These are phyloP conservation scores for Guadua angustifolia DNA, from an alignment of 176 grass and related monocot species.

Conservation along the genomic window DNA sequence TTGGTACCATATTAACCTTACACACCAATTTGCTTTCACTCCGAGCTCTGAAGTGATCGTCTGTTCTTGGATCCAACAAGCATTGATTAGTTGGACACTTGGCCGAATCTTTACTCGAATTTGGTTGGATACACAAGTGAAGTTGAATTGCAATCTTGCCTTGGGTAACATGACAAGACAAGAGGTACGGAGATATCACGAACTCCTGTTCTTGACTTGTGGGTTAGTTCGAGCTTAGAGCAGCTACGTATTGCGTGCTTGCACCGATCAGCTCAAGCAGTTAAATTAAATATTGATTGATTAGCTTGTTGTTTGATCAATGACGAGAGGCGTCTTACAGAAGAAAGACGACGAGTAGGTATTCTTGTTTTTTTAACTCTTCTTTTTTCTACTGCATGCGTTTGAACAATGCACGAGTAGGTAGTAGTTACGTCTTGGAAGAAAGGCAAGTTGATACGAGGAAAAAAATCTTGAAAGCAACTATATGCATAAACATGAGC, in stretches of 20 bases:
- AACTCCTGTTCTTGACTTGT: background rate
- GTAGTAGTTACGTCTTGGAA: slow-evolving; percentile 35
- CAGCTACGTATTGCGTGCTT: slow-evolving; percentile 8
- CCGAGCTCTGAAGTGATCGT: background rate
- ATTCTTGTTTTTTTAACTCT: background rate
- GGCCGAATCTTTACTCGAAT: background rate
- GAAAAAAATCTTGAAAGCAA: background rate
- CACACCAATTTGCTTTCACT: slow-evolving; percentile 21
- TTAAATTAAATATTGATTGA: slow-evolving; percentile 21
- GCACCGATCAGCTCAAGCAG: background rate
- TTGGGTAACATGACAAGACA: background rate
- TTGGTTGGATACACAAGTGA: background rate
- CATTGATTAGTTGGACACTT: slow-evolving; percentile 9
- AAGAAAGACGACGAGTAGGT: slow-evolving; percentile 22
- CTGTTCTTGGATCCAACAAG: background rate
- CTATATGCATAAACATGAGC: slow-evolving; percentile 23
- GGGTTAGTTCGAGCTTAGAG: background rate
- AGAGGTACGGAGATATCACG: background rate
- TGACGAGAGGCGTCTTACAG: background rate
- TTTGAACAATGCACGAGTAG: slow-evolving; percentile 4
- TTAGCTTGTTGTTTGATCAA: slow-evolving; percentile 30
- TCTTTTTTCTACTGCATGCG: background rate
- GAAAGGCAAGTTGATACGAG: slow-evolving; percentile 21
- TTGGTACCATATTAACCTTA: background rate
- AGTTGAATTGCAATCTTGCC: slow-evolving; percentile 18